Evolutionary conservation across 345 rosid genomes (phyloP), one percentile per base, ranked within the genome.

Genomic region (Bruguiera gymnorhiza): DNA sequence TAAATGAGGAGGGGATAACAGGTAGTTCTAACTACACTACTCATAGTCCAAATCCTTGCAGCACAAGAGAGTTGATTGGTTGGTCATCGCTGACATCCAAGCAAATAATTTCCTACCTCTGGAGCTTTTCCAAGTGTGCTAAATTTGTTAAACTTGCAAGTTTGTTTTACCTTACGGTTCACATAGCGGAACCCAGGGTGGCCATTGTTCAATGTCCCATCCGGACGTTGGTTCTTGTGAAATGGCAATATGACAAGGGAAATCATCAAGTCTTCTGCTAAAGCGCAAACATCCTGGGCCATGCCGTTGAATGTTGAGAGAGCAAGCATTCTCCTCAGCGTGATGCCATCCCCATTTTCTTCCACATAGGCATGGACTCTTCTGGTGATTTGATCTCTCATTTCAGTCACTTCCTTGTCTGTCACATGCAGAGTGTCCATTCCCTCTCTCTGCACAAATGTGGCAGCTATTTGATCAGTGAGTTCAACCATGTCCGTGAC

Each of bases 401-500:
- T 88, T 5, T 89, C 87, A 2, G 86, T 86, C 60, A 90, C 92
- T 0, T 80, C 78, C 73, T 77, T 80, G 75, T 95, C 97, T 0
- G 88, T 86, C 66, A 89, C 79, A 10, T 83, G 86, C 60, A 80
- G 78, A 0, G 81, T 77, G 27, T 84, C 87, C 2, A 56, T 73
- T 37, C 84, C 91, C 65, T 87, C 88, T 0, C 76, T 73, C 9
- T 71, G 90, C 61, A 83, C 87, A 69, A 90, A 21, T 3, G 91
- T 87, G 53, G 94, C 82, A 0, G 96, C 99, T 30, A 89, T 83
- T 64, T 92, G 80, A 31, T 95, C 96, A 0, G 98, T 95, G 16
- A 92, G 90, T 73, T 95, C 97, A 43, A 95, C 80, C 89, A 90
- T 83, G 78, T 92, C 98, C 0, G 96, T 90, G 0, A 88, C 86